phyloP scores from a whole-genome alignment of 257 asterid species.

The Primulina tabacum region DNA sequence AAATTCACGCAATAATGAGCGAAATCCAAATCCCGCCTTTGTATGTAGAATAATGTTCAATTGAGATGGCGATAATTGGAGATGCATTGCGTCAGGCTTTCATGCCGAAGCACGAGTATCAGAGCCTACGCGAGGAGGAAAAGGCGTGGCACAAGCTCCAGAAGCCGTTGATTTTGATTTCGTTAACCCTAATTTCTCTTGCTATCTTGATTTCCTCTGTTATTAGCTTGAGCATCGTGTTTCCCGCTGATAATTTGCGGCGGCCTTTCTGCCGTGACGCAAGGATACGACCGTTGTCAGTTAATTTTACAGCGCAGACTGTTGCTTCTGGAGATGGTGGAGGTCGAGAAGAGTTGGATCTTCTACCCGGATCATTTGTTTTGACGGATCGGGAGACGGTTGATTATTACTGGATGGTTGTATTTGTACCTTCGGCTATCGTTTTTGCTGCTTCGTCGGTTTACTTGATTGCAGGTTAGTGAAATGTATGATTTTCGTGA shows the following conservation, averaged over 20 bases:
- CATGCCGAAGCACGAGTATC: conserved; percentile 91
- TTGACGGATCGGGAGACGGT: conserved; percentile 92
- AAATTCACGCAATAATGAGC: too few species aligned
- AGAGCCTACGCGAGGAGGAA: conserved; percentile 81
- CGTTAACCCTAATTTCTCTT: conserved; percentile 41
- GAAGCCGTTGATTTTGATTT: conserved; percentile 40
- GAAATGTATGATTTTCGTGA: conserved; percentile 11
- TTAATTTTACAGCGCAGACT: conserved; percentile 52
- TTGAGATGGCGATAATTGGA: conserved; percentile 51
- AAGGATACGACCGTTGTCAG: conserved; percentile 73
- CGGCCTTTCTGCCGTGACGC: conserved; percentile 88
- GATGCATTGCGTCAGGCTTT: conserved; percentile 94
- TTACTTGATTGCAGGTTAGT: conserved; percentile 72
- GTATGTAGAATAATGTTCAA: not conserved
- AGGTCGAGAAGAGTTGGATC: conserved; percentile 54
- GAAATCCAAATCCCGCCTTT: too few species aligned
- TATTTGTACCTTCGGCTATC: conserved; percentile 66
- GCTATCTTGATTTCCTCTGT: conserved; percentile 50
- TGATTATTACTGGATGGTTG: conserved; percentile 96
- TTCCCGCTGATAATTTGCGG: conserved; percentile 56
- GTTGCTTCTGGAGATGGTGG: conserved; percentile 17
- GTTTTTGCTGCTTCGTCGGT: conserved; percentile 48
- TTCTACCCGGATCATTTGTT: conserved; percentile 60
- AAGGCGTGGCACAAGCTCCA: conserved; percentile 72
- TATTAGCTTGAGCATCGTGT: conserved; percentile 72